These are phyloP conservation scores for Tricholoma hemisulphureum DNA, from an alignment of 768 basidiomycete species.

Conservation along the genomic window DNA sequence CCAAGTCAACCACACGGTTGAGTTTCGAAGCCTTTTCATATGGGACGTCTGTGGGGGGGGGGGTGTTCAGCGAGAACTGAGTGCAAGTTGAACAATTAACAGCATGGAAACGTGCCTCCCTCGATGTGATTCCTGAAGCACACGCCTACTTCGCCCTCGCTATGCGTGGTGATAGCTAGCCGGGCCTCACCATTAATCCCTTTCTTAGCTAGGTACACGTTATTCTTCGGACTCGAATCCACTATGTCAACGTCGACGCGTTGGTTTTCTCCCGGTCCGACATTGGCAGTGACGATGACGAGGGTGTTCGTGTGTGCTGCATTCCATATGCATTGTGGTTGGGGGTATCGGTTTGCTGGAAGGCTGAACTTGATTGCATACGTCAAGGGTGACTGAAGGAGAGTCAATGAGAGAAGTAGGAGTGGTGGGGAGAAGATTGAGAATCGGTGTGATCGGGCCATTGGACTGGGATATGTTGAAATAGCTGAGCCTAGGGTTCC, in stretches of 20 bases:
- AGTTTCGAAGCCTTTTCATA: slow-evolving; percentile 48
- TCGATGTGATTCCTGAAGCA: slow-evolving; percentile 87
- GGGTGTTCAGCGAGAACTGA: slow-evolving; percentile 1
- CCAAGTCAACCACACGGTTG: slow-evolving; percentile 79
- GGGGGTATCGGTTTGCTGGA: slow-evolving; percentile 68
- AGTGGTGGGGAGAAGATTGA: slow-evolving; percentile 26
- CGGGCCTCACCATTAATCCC: slow-evolving; percentile 88
- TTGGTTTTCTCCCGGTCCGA: slow-evolving; percentile 71
- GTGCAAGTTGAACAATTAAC: neutral
- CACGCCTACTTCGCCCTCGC: slow-evolving; percentile 92
- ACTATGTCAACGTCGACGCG: slow-evolving; percentile 93
- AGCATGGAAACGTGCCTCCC: slow-evolving; percentile 50
- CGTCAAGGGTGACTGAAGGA: slow-evolving; percentile 29
- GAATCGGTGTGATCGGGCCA: slow-evolving; percentile 8
- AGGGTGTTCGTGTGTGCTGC: slow-evolving; percentile 81
- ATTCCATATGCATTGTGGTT: slow-evolving; percentile 93
- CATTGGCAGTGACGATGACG: slow-evolving; percentile 95
- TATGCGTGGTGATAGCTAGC: slow-evolving; percentile 90
- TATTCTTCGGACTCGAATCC: slow-evolving; percentile 80
- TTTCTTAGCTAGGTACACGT: slow-evolving; percentile 88
- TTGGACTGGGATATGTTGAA: neutral
- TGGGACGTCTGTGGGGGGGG: slow-evolving; percentile 42
- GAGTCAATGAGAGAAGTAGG: slow-evolving; percentile 27
- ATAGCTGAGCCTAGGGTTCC: neutral
- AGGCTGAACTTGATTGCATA: slow-evolving; percentile 85